Evolutionary conservation across 2,329 filamentous ascomycete species (phyloP), one percentile per base, ranked within the genome.

Genomic region (Hypoxylon sp.): DNA sequence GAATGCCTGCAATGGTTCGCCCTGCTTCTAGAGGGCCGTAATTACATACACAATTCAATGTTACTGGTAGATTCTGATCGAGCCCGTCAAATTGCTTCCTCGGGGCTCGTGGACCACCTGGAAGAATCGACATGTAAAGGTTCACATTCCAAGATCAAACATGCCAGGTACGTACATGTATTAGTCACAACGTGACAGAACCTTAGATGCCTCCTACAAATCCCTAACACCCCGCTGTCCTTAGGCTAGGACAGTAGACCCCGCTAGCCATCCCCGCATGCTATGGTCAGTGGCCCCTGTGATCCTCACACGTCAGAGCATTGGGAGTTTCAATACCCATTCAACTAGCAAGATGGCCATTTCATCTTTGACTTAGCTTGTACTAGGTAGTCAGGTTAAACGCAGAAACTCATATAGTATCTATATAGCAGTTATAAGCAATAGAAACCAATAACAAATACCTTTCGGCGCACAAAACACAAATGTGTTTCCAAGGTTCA

Each of bases 201-300:
- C 13, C 30, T 13, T 34, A 8, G 24, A 7, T 26, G 7, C 7
- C 24, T 7, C 24, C 24, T 26, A 15, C 28, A 34, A 44, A 13
- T 13, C 32, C 26, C 15, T 22, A 34, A 39, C 53, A 49, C 63
- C 63, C 63, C 63, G 37, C 63, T 48, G 57, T 66, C 39, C 56
- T n/a, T 34, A 30, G 20, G 32, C 32, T 15, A 32, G 20, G 28
- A 32, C 8, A 17, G 34, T 17, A 3, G 20, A 34, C 49, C 56
- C 54, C 56, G 44, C 64, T 55, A 64, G 64, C 56, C 47, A 10
- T 48, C 10, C 13, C 22, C 13, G 26, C 37, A 17, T 41, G 7
- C 37, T 41, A 41, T n/a, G 37, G 19, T 6, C 37, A 20, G 11
- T 20, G 44, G 46, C 30, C 65, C 65, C 48, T 66, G 62, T 59